phyloP scores from a whole-genome alignment of 2,329 filamentous ascomycete genomes.

The Paraphaeosphaeria minitans region DNA sequence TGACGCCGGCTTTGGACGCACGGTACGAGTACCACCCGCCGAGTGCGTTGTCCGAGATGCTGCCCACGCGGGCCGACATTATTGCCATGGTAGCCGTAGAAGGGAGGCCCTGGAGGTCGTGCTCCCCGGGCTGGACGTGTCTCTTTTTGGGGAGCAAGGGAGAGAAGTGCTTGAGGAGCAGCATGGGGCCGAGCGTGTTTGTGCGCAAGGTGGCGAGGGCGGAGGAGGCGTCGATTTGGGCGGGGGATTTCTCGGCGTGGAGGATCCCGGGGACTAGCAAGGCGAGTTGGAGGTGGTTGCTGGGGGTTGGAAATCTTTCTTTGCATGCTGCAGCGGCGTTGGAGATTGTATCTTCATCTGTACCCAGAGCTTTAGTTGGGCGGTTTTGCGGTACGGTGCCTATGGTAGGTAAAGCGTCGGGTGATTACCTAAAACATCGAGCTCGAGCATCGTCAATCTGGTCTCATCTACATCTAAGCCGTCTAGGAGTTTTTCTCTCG shows the following conservation, averaged over 20 bases:
- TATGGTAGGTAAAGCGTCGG: no score
- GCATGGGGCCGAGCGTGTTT: conserved; percentile 74
- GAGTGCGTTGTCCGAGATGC: conserved; percentile 70
- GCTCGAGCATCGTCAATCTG: conserved; percentile 57
- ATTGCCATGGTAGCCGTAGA: conserved; percentile 68
- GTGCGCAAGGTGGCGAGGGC: conserved; percentile 73
- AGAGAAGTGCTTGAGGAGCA: conserved; percentile 77
- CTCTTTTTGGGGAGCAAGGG: conserved; percentile 68
- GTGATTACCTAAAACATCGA: conserved; percentile 63
- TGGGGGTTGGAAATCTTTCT: conserved; percentile 55
- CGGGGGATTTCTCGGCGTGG: conserved; percentile 72
- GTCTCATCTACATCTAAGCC: conserved; percentile 55
- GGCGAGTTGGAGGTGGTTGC: conserved; percentile 67
- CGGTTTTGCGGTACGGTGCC: no score
- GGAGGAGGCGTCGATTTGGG: conserved; percentile 64
- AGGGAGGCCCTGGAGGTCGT: conserved; percentile 45
- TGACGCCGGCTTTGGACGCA: conserved; percentile 75
- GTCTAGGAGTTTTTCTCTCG: conserved; percentile 57
- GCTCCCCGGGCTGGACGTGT: conserved; percentile 12
- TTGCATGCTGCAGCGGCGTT: conserved; percentile 61
- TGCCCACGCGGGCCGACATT: conserved; percentile 80
- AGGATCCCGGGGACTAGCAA: conserved; percentile 75
- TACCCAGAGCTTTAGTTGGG: no score
- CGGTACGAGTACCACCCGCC: conserved; percentile 87
- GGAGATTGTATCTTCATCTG: conserved; percentile 67